These are phyloP conservation scores for Fomitopsis serialis DNA, from an alignment of 768 basidiomycete species.

Conservation along the genomic window DNA sequence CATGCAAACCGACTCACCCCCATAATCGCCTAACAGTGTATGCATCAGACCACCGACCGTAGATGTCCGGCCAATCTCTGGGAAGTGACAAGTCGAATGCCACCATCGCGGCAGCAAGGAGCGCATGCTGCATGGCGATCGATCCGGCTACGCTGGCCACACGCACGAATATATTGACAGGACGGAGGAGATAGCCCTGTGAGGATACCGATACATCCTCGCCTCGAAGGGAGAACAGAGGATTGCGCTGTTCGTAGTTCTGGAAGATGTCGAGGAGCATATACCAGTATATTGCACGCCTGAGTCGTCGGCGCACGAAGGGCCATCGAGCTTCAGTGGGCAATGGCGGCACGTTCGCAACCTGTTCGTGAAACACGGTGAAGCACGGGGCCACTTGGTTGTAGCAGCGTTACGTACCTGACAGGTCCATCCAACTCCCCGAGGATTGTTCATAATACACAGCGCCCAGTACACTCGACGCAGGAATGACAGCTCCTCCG, in stretches of 20 bases:
- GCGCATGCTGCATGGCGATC: conserved; percentile 1
- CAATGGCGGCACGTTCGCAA: conserved; percentile 1
- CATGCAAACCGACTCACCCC: conserved; percentile 27
- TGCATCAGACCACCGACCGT: conserved; percentile 27
- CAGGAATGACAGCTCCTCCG: background rate
- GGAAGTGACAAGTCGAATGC: conserved; percentile 21
- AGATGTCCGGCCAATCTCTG: conserved; percentile 34
- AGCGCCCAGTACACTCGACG: background rate
- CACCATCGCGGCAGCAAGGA: conserved; percentile 7
- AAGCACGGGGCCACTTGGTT: background rate
- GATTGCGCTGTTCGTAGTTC: conserved; percentile 1
- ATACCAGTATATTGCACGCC: background rate
- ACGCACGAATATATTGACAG: conserved; percentile 1
- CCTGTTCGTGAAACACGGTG: background rate
- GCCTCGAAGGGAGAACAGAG: background rate
- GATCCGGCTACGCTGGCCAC: background rate
- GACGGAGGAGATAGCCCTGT: conserved; percentile 1
- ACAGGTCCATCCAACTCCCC: background rate
- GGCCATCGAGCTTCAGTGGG: background rate
- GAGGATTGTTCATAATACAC: background rate
- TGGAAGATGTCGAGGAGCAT: conserved; percentile 4
- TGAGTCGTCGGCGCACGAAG: background rate
- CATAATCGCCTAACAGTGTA: conserved; percentile 35
- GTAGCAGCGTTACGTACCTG: background rate
- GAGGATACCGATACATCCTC: background rate